A percentile compares a stretch with the other conserved stretches of the same genome.
phyloP scores from a whole-genome alignment of 164 flowering plant genomes.

The Aristolochia fimbriata region DNA sequence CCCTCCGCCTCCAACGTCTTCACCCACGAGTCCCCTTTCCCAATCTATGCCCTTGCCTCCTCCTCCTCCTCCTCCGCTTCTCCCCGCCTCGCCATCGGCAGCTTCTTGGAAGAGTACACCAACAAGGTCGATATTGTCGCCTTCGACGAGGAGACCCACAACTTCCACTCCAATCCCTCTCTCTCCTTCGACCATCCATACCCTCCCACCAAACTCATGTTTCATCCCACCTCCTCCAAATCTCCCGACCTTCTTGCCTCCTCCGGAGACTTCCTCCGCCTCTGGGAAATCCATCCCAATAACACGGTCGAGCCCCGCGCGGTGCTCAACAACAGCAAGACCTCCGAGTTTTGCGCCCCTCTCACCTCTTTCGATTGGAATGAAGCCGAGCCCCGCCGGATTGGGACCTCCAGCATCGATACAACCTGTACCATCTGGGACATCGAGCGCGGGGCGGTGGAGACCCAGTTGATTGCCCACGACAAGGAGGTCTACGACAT shows the following conservation, averaged over 20 bases:
- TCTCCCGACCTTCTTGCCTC: slow-evolving; percentile 23
- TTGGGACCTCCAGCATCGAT: slow-evolving; percentile 90
- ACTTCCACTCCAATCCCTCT: slow-evolving; percentile 31
- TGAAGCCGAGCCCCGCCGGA: slow-evolving; percentile 40
- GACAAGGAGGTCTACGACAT: slow-evolving; percentile 97
- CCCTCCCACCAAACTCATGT: slow-evolving; percentile 83
- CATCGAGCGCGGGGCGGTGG: slow-evolving; percentile 58
- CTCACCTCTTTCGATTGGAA: slow-evolving; percentile 68
- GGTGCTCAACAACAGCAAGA: slow-evolving; percentile 48
- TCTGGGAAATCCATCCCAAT: slow-evolving; percentile 48
- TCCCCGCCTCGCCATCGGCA: slow-evolving; percentile 58
- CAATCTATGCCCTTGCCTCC: slow-evolving; percentile 69
- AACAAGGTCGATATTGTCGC: slow-evolving; percentile 67
- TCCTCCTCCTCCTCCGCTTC: slow-evolving; percentile 17
- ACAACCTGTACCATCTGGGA: slow-evolving; percentile 98
- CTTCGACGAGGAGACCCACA: slow-evolving; percentile 42
- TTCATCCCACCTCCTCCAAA: slow-evolving; percentile 31
- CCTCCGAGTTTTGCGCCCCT: slow-evolving; percentile 55
- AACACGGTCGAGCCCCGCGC: slow-evolving; percentile 27
- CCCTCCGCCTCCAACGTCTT: slow-evolving; percentile 22
- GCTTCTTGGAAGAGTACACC: slow-evolving; percentile 58
- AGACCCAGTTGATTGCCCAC: slow-evolving; percentile 90
- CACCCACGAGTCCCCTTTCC: slow-evolving; percentile 65
- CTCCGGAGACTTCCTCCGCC: slow-evolving; percentile 72
- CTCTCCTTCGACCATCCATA: slow-evolving; percentile 72